Evolutionary conservation across 768 basidiomycete genomes (phyloP), one percentile per base, ranked within the genome.

Genomic region (Hygrophorus russula): DNA sequence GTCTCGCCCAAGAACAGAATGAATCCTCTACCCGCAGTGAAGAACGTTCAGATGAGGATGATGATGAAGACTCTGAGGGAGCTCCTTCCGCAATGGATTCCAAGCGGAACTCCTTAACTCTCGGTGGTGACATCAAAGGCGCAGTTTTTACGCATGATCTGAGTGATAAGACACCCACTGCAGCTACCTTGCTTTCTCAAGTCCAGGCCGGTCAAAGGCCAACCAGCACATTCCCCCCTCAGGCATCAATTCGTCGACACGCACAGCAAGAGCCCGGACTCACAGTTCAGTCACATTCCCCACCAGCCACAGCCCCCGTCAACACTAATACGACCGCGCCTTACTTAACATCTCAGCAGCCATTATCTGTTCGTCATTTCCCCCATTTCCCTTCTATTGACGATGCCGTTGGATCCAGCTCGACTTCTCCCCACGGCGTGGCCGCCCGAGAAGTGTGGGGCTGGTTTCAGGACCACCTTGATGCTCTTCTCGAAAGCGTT

Each of bases 381-480:
- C 71, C 81, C 0, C 78, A 82, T 51, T 92, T 91, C 63, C 89
- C 89, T 2, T 79, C 77, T 37, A 85, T 91, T 49, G 87, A 87
- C 48, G 88, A 91, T 62, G 86, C 86, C 15, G 74, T 89, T 31
- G 82, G 80, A 38, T 69, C 75, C 19, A 80, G 69, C 53, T 82
- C 82, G 9, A 74, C 80, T n/a, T 76, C 85, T 36, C 68, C 84
- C 20, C 82, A 90, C 52, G 75, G 78, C 43, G 71, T 87, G 15
- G 80, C 81, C 47, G 89, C 85, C 20, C 76, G 84, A 51, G 86
- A 88, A 59, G 84, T 89, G 5, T 94, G 91, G 91, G 73, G 70
- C 24, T 88, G 86, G 81, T 94, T 94, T 69, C 82, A 86, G 59
- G 83, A 89, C 45, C 91, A 94, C 66, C 69, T 91, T 48, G 88